Conservation (phyloP, 441 rosid species). For the Melianthus villosus region DNA sequence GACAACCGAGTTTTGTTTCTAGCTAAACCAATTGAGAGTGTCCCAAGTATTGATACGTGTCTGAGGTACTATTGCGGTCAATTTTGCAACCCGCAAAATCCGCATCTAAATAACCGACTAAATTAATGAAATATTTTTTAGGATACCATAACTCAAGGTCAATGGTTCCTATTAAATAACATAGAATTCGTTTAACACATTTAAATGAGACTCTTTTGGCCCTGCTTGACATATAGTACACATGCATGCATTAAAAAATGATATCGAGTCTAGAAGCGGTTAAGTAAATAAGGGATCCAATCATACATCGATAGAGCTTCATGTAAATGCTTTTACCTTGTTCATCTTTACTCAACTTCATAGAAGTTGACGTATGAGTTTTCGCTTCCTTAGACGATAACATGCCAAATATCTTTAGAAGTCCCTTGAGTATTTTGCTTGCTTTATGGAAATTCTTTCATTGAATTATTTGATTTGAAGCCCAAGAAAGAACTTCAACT, state of each 20-base stretch:
- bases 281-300: not conserved
- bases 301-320: not conserved
- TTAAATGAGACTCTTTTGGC: not conserved
- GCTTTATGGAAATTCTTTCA: not conserved
- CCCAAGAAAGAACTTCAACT: too few species aligned
- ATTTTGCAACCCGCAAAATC: too few species aligned
- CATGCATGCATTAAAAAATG: not conserved
- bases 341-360: not conserved
- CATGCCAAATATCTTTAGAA: not conserved
- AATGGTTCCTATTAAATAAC: too few species aligned
- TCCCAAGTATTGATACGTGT: too few species aligned
- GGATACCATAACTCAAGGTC: too few species aligned
- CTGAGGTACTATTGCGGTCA: too few species aligned
- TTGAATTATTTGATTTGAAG: too few species aligned
- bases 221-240: not conserved
- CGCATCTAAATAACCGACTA: too few species aligned
- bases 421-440: not conserved
- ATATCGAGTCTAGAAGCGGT: not conserved
- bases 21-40: too few species aligned
- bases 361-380: not conserved
- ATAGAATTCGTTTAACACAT: too few species aligned
- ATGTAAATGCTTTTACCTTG: not conserved
- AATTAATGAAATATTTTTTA: too few species aligned
- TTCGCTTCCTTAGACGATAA: not conserved
- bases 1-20: not conserved